Percentiles rank a stretch among this genome's conserved stretches.
Conservation (phyloP, 495 filamentous ascomycete species). For the Podospora bellae-mahoneyi region DNA sequence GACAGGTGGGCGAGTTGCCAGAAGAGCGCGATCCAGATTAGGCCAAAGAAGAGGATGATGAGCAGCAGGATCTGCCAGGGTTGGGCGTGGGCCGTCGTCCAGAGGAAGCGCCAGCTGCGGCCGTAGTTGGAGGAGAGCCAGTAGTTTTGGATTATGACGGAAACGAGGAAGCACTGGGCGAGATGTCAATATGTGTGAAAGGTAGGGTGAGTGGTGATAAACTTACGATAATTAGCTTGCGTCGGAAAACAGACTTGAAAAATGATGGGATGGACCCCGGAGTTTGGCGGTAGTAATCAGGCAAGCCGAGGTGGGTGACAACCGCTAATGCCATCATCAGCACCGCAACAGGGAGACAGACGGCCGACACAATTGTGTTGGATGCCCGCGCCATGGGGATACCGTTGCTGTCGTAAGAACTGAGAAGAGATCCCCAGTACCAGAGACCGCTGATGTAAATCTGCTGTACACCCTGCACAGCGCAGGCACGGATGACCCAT, state of each 20-base stretch:
- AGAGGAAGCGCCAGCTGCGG: constrained; percentile 59
- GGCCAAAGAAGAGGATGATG: constrained; percentile 55
- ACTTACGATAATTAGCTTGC: constrained; percentile 49
- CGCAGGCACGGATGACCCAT: constrained; percentile 62
- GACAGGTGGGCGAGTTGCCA: constrained; percentile 45
- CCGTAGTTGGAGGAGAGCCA: constrained; percentile 58
- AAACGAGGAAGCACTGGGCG: constrained; percentile 53
- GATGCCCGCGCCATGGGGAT: constrained; percentile 25
- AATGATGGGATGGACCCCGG: constrained; percentile 65
- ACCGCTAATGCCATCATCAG: constrained; percentile 50
- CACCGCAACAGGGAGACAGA: constrained; percentile 50
- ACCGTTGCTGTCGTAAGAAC: constrained; percentile 28
- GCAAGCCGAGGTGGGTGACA: constrained; percentile 54
- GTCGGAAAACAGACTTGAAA: constrained; percentile 53
- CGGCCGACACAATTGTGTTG: constrained; percentile 37
- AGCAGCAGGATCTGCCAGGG: constrained; percentile 50
- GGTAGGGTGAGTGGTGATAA: not conserved
- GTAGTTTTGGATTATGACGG: constrained; percentile 63
- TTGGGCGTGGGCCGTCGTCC: constrained; percentile 45
- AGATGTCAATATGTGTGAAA: constrained; percentile 5
- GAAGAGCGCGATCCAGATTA: constrained; percentile 52
- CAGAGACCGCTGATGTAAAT: constrained; percentile 59
- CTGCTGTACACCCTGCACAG: constrained; percentile 63
- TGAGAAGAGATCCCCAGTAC: constrained; percentile 57
- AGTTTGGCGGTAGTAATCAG: constrained; percentile 62